Conservation (phyloP, 352 stramenopile species). For the Aphanomyces stellatus region DNA sequence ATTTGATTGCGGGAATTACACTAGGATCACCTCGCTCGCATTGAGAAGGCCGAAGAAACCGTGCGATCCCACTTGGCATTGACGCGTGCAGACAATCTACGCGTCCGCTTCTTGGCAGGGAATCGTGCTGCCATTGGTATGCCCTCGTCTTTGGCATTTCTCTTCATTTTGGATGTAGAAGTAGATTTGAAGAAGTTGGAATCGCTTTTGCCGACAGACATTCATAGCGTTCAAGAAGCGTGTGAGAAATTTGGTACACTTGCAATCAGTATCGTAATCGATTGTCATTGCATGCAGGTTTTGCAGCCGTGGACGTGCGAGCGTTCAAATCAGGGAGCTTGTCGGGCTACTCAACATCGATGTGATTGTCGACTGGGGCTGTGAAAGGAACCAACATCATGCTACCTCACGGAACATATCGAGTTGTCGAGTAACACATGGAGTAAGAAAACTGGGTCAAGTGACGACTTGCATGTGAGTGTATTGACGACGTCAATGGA, state of each 20-base stretch:
- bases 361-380: too few species aligned
- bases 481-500: too few species aligned
- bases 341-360: neutral
- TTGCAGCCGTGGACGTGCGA: neutral
- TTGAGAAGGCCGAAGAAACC: constrained; percentile 61
- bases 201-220: neutral
- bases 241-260: neutral
- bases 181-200: too few species aligned
- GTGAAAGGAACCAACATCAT: neutral
- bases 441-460: too few species aligned
- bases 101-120: constrained; percentile 61
- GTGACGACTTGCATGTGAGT: too few species aligned
- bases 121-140: constrained; percentile 65
- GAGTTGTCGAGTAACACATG: too few species aligned
- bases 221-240: neutral
- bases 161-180: too few species aligned
- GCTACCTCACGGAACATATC: too few species aligned
- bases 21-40: constrained; percentile 56
- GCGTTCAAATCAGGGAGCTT: neutral
- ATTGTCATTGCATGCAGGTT: neutral
- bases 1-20: neutral
- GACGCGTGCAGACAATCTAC: constrained; percentile 44
- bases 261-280: neutral
- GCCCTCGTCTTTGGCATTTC: neutral
- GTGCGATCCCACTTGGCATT: constrained; percentile 40